These are phyloP conservation scores for Tolypocladium tundrense DNA, from an alignment of 2,329 filamentous ascomycete species.

Conservation along the genomic window DNA sequence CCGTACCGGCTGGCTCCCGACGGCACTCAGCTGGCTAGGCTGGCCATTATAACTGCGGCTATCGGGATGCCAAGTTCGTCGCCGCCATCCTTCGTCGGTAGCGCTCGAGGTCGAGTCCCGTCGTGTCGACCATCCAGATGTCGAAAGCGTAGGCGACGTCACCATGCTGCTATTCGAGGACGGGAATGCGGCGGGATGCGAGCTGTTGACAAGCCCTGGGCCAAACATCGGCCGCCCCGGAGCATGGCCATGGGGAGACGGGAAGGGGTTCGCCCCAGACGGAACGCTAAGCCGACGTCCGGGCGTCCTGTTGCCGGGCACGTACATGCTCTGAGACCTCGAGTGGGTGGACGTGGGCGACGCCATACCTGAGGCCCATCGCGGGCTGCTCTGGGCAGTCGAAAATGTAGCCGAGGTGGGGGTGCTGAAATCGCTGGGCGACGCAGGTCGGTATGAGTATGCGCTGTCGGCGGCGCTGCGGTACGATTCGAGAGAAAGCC, in stretches of 20 bases:
- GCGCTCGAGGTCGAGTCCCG: conserved; percentile 54
- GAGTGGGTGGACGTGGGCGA: conserved; percentile 66
- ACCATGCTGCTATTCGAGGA: conserved; percentile 48
- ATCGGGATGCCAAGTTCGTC: conserved; percentile 86
- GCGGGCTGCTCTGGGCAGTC: conserved; percentile 64
- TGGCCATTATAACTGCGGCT: conserved; percentile 54
- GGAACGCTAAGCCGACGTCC: conserved; percentile 75
- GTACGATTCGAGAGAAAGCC: conserved; percentile 59
- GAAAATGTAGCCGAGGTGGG: conserved; percentile 79
- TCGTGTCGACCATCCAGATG: conserved; percentile 47
- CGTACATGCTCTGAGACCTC: conserved; percentile 63
- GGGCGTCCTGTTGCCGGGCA: conserved; percentile 51
- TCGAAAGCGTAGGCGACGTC: conserved; percentile 55
- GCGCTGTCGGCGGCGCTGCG: conserved; percentile 53
- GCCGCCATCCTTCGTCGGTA: conserved; percentile 66
- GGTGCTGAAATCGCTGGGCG: conserved; percentile 67
- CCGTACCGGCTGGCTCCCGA: conserved; percentile 56
- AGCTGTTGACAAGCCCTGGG: conserved; percentile 43
- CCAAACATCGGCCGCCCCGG: conserved; percentile 45
- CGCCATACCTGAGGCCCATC: conserved; percentile 55
- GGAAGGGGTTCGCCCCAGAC: conserved; percentile 64
- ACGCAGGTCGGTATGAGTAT: conserved; percentile 53
- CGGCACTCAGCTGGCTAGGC: conserved; percentile 64
- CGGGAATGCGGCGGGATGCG: conserved; percentile 44
- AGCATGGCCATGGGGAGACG: conserved; percentile 47